Evolutionary conservation across 1,284 basidiomycete genomes (phyloP).

Genomic region (Quambalaria eucalypti): DNA sequence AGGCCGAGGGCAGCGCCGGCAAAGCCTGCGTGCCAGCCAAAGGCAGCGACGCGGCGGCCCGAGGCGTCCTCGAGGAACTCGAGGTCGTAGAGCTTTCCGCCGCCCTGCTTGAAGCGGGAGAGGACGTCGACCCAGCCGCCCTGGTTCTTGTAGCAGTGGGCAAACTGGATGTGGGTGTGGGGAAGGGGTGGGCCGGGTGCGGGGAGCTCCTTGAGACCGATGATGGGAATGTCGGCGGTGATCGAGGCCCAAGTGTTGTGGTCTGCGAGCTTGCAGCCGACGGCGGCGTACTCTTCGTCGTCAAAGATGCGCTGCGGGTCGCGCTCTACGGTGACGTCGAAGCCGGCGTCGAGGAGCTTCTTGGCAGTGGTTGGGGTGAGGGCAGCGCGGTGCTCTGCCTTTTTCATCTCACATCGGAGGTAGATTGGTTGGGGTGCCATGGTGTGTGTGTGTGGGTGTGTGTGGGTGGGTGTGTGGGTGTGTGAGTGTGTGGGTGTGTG

Average conservation of each 20-base stretch:
- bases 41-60: conserved; percentile 91
- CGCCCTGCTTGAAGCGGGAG: conserved; percentile 74
- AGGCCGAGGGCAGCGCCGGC: conserved; percentile 90
- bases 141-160: conserved; percentile 96
- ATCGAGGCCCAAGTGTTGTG: conserved; percentile 84
- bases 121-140: conserved; percentile 85
- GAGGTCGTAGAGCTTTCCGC: conserved; percentile 85
- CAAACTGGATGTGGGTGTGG: conserved; percentile 93
- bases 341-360: conserved; percentile 79
- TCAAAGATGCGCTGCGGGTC: conserved; percentile 93
- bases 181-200: conserved; percentile 50
- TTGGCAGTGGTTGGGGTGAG: conserved; percentile 88
- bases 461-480: too few relatives aligned
- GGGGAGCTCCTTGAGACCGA: conserved; percentile 87
- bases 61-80: conserved; percentile 84
- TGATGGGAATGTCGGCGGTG: conserved; percentile 68
- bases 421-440: conserved; percentile 39
- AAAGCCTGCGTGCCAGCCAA: conserved; percentile 96
- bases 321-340: conserved; percentile 82
- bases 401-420: conserved; percentile 44
- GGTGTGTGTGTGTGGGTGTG: too few relatives aligned
- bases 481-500: too few relatives aligned
- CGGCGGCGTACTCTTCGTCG: conserved; percentile 72
- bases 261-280: conserved; percentile 77
- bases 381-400: conserved; percentile 73